Base-by-base conservation (phyloP, 163 green algal genomes). In the Volvox carteri region DNA sequence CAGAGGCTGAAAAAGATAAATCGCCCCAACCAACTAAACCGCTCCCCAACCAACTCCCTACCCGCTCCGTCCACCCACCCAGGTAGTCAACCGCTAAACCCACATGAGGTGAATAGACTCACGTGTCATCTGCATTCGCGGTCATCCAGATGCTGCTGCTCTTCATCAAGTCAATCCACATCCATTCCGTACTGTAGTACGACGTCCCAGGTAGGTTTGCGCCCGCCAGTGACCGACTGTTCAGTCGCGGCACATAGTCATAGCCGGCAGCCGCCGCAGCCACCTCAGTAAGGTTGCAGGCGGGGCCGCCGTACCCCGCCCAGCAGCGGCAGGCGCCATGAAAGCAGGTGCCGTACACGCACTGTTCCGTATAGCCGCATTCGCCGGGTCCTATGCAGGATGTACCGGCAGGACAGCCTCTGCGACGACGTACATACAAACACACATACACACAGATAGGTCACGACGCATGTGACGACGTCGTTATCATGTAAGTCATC, bases 161-260 rank as follows among this genome's bases (percentile, higher is more conserved):
- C 78, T 91, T 89, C 84, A 87, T 87, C 12, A 78, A n/a, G 44
- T 92, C 81, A 18, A 73, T 35, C 58, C 60, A 92, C 6, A 92
- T 54, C 88, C 88, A 92, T 60, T 92, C 81, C 25, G 74, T 73
- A 8, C 39, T 72, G 35, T 65, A 92, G 83, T 92, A 92, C 19
- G 81, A 30, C 16, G 41, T 60, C 0, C 72, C 81, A 12, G 25
- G 28, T 39, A 92, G 73, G 46, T 92, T 89, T 4, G 84, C 52
- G 18, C 88, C 88, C 74, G 62, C 75, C 16, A 87, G 46, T 42
- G 81, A 86, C 81, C 58, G 67, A n/a, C 35, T 33, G 44, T 92
- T 92, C n/a, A 75, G 62, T 37, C 37, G 83, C 25, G 68, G 67
- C 14, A 81, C 83, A 9, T 56, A 21, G 19, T 35, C 28, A 19